These are phyloP conservation scores for Fusarium buxicola DNA, from an alignment of 2,329 filamentous ascomycete species.

Conservation along the genomic window DNA sequence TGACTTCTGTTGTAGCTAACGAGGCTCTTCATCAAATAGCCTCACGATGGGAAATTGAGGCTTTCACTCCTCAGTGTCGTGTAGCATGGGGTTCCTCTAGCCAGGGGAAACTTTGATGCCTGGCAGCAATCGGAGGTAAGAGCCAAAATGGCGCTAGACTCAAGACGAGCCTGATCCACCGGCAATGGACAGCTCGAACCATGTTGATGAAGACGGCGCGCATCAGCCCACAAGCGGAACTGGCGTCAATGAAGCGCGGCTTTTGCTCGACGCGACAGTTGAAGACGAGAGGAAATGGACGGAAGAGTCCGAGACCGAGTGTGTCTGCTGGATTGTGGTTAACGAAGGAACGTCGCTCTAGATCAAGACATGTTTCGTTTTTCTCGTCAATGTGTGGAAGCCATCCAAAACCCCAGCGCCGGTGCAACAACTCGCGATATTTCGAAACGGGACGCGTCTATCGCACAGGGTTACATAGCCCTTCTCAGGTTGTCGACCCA, in stretches of 20 bases:
- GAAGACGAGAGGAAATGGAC: neutral
- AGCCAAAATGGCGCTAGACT: constrained; percentile 25
- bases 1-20: constrained; percentile 12
- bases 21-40: constrained; percentile 3
- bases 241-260: constrained; percentile 3
- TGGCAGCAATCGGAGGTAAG: constrained; percentile 14
- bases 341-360: neutral
- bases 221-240: constrained; percentile 37
- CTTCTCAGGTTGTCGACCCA: constrained; percentile 8
- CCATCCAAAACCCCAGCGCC: constrained; percentile 7
- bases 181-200: constrained; percentile 35
- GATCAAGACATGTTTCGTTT: constrained; percentile 16
- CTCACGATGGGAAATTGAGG: constrained; percentile 14
- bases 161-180: constrained; percentile 27
- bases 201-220: constrained; percentile 27
- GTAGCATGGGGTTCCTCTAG: too few relatives aligned
- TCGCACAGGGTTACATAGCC: constrained; percentile 35
- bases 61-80: neutral
- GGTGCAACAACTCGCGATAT: constrained; percentile 30
- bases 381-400: constrained; percentile 11
- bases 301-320: neutral
- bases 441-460: constrained; percentile 25
- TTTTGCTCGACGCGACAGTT: constrained; percentile 3
- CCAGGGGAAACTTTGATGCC: constrained; percentile 26
- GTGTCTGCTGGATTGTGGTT: neutral